phyloP scores from a whole-genome alignment of 2,329 filamentous ascomycete species.

The Clonostachys rosea region DNA sequence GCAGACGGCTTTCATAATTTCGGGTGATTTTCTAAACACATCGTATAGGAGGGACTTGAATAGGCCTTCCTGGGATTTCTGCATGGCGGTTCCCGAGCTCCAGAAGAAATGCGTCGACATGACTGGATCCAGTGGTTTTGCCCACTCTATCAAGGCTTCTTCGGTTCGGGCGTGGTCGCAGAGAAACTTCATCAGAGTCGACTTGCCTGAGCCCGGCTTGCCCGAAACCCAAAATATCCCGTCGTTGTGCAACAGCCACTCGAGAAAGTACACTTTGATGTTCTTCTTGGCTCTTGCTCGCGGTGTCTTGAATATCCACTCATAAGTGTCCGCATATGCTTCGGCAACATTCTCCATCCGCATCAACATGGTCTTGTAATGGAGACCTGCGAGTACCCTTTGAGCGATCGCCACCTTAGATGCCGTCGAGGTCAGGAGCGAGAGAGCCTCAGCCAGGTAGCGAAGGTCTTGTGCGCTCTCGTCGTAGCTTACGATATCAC shows the following conservation, averaged over 20 bases:
- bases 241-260: conserved; percentile 15
- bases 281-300: neutral
- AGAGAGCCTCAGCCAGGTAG: no score
- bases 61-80: conserved; percentile 26
- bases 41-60: conserved; percentile 6
- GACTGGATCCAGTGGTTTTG: conserved; percentile 8
- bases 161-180: conserved; percentile 8
- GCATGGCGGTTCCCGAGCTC: conserved; percentile 17
- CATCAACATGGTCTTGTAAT: neutral
- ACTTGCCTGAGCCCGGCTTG: conserved; percentile 34
- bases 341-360: neutral
- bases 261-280: conserved; percentile 1
- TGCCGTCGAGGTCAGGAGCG: no score
- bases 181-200: conserved; percentile 32
- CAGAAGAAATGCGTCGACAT: conserved; percentile 27
- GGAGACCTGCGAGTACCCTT: neutral
- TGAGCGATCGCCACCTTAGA: neutral
- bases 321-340: neutral
- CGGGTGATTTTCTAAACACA: neutral
- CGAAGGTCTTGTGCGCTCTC: no score
- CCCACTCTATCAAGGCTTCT: conserved; percentile 17
- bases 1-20: neutral
- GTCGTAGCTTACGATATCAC: neutral
- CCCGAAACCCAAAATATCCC: conserved; percentile 26
- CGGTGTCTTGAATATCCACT: neutral